Base-by-base conservation (phyloP, 2,329 filamentous ascomycete species). In the Zasmidium cellare region DNA sequence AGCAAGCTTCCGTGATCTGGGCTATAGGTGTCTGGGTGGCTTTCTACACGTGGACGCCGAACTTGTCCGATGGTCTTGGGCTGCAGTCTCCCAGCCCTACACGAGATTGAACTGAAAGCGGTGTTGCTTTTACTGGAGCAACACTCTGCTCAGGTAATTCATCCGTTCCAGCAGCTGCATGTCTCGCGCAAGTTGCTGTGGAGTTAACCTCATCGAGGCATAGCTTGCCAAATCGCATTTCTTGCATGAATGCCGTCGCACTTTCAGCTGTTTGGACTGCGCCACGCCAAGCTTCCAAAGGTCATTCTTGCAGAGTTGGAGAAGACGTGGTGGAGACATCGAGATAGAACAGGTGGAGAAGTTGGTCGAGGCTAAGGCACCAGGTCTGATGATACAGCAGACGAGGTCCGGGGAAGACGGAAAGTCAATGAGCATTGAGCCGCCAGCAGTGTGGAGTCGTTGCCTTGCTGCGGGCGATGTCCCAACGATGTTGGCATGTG, bases 401-500 rank as follows among this genome's bases (percentile, higher is more conserved):
- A n/a, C 18, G 19, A 45, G 23, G 38, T 24, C 22, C 12, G 51
- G 51, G 22, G 22, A 44, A 14, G 12, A 35, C 51, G 51, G 51
- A 19, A 46, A 6, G 25, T 20, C 16, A 16, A 12, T 19, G 48
- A 51, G 28, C 46, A 20, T 14, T 51, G 20, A 41, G 25, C 31
- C 23, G 49, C 9, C 31, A n/a, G n/a, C n/a, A n/a, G 19, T 45
- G 50, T 22, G 41, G n/a, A 45, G 35, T 31, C 20, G 41, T 45
- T 28, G 50, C 38, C 18, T 45, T 23, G 14, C 35, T 48, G 52
- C 45, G 31, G 23, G 35, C n/a, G 35, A 14, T 41, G 11, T 9
- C 25, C n/a, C 35, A 41, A 41, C 35, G n/a, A 38, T 49, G 44
- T 55, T 55, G 52, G 28, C n/a, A 18, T 35, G 20, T 18, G 19